Percentiles rank a stretch among this genome's conserved stretches.
Evolutionary conservation across 2,329 filamentous ascomycete species (phyloP).

Genomic region (Meredithiella fracta): DNA sequence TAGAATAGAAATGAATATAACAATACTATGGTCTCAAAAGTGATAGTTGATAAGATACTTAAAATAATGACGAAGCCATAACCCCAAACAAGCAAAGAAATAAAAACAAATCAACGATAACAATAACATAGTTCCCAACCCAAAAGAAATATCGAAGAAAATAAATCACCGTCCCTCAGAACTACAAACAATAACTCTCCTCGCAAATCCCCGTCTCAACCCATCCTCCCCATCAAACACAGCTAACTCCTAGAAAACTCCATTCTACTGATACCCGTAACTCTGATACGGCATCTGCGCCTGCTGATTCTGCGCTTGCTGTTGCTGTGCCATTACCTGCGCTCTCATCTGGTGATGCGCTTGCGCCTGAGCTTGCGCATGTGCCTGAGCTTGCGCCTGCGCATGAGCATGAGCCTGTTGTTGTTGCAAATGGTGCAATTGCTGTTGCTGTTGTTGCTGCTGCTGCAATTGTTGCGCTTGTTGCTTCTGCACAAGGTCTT

Average conservation of each 20-base stretch:
- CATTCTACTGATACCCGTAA: background rate
- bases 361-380: slow-evolving; percentile 10
- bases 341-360: background rate
- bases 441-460: slow-evolving; percentile 5
- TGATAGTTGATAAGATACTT: too few relatives aligned
- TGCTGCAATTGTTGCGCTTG: slow-evolving; percentile 23
- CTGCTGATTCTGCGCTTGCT: background rate
- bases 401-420: slow-evolving; percentile 12
- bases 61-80: too few relatives aligned
- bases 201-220: background rate
- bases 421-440: slow-evolving; percentile 24
- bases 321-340: slow-evolving; percentile 1
- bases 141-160: background rate
- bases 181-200: background rate
- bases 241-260: background rate
- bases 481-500: slow-evolving; percentile 46
- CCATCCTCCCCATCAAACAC: background rate
- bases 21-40: background rate
- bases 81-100: too few relatives aligned
- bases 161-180: background rate
- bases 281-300: slow-evolving; percentile 3
- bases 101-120: background rate
- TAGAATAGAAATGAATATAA: background rate
- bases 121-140: background rate
- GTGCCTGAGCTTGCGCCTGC: slow-evolving; percentile 9